phyloP scores from a whole-genome alignment of 2,329 filamentous ascomycete genomes.

The Alternaria tenuissima region DNA sequence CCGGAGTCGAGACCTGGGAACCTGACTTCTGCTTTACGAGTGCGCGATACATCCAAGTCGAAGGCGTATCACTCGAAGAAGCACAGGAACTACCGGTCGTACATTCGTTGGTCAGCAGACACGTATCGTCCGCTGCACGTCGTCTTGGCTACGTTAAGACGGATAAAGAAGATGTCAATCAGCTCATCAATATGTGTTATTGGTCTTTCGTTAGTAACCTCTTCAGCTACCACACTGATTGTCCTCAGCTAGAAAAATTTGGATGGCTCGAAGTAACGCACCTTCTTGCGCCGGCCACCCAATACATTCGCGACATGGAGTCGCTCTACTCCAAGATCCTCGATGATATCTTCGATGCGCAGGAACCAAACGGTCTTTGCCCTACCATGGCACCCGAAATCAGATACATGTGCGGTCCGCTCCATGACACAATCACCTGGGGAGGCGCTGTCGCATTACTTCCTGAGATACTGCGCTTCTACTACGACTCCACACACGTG shows the following conservation, averaged over 20 bases:
- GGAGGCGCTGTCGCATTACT: slow-evolving; percentile 50
- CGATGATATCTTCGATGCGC: slow-evolving; percentile 58
- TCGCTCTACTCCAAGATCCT: slow-evolving; percentile 58
- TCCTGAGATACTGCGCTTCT: slow-evolving; percentile 49
- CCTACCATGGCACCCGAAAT: slow-evolving; percentile 60
- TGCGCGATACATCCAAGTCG: neutral
- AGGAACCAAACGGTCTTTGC: slow-evolving; percentile 56
- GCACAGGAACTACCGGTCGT: slow-evolving; percentile 41
- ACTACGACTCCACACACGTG: slow-evolving; percentile 52
- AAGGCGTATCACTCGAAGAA: neutral
- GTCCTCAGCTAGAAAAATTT: slow-evolving; percentile 53
- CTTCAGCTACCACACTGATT: slow-evolving; percentile 56
- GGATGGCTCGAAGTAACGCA: slow-evolving; percentile 60
- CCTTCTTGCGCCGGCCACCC: slow-evolving; percentile 52
- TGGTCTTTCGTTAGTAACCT: slow-evolving; percentile 54
- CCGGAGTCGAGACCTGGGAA: slow-evolving; percentile 5
- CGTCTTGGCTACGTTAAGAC: slow-evolving; percentile 51
- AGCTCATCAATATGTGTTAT: neutral
- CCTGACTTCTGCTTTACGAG: neutral
- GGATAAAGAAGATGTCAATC: slow-evolving; percentile 41
- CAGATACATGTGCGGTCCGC: slow-evolving; percentile 59
- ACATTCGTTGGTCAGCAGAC: slow-evolving; percentile 47
- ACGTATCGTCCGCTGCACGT: slow-evolving; percentile 52
- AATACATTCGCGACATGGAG: slow-evolving; percentile 55
- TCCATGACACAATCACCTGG: slow-evolving; percentile 59